Conservation (phyloP, 1,139 yeast species). For the Lodderomyces margitis region DNA sequence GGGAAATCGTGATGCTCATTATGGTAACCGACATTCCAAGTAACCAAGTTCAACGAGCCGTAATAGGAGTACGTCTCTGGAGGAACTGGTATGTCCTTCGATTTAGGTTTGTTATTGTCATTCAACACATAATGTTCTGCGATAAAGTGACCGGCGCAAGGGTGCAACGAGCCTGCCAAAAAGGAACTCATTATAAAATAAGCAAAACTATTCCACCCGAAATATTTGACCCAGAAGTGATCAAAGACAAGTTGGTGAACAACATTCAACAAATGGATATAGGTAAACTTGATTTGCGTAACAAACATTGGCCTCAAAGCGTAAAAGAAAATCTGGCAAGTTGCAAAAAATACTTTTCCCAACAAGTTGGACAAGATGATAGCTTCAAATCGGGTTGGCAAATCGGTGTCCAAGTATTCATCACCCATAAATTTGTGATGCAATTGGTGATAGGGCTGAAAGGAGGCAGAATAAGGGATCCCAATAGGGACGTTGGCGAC, state of each 20-base stretch:
- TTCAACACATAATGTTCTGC: slow-evolving; percentile 86
- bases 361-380: slow-evolving; percentile 67
- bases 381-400: slow-evolving; percentile 81
- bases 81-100: slow-evolving; percentile 40
- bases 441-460: slow-evolving; percentile 86
- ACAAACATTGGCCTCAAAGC: slow-evolving; percentile 89
- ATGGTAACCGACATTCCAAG: slow-evolving; percentile 94
- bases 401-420: slow-evolving; percentile 76
- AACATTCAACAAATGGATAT: slow-evolving; percentile 70
- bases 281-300: slow-evolving; percentile 70
- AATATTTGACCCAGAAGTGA: slow-evolving; percentile 47
- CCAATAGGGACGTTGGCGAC: slow-evolving; percentile 84
- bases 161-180: slow-evolving; percentile 89
- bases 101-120: slow-evolving; percentile 49
- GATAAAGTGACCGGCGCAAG: slow-evolving; percentile 92
- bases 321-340: slow-evolving; percentile 84
- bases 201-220: slow-evolving; percentile 64
- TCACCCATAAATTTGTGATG: slow-evolving; percentile 95
- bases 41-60: slow-evolving; percentile 70
- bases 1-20: slow-evolving; percentile 97
- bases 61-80: slow-evolving; percentile 87
- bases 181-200: slow-evolving; percentile 78
- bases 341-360: slow-evolving; percentile 89
- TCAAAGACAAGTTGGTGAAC: slow-evolving; percentile 61
- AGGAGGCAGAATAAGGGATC: slow-evolving; percentile 85